A percentile compares a stretch with the other conserved stretches of the same genome.
Evolutionary conservation across 805 yeast species (phyloP).

Genomic region (Ogataea pilisensis): DNA sequence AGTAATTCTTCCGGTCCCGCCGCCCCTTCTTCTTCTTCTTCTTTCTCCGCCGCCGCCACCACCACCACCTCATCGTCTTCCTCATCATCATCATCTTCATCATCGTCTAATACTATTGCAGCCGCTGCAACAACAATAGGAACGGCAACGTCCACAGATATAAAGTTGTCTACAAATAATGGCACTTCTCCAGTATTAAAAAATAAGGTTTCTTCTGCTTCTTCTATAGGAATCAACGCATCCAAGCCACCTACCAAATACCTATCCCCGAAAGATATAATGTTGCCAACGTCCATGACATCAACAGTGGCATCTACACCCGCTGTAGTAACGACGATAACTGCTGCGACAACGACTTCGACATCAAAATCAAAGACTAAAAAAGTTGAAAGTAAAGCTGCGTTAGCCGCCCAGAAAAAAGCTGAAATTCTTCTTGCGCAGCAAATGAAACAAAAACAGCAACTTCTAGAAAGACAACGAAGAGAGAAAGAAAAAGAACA

Average conservation of each 20-base stretch:
- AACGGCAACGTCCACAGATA: no score
- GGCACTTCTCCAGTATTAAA: no score
- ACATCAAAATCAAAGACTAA: conserved; percentile 5
- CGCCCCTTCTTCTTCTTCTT: not conserved
- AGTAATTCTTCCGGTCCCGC: conserved; percentile 4
- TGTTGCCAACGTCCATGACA: conserved; percentile 14
- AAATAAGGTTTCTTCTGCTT: no score
- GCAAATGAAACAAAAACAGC: conserved; percentile 19
- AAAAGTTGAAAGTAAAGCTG: conserved; percentile 18
- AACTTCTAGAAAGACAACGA: conserved; percentile 14
- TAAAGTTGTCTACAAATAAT: no score
- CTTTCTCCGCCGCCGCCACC: not conserved
- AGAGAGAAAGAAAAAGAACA: conserved; percentile 9
- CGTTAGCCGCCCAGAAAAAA: conserved; percentile 17
- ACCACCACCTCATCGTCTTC: not conserved
- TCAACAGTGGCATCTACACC: no score
- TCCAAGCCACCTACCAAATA: conserved; percentile 6
- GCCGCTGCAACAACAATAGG: no score
- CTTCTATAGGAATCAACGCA: conserved; percentile 6
- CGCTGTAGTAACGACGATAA: not conserved
- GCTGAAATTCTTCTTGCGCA: conserved; percentile 19
- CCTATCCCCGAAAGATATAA: conserved; percentile 25
- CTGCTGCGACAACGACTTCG: not conserved
- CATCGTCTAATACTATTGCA: not conserved
- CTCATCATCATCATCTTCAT: not conserved